These are phyloP conservation scores for Henckelia pumila DNA, from an alignment of 257 asterid species.

Conservation along the genomic window DNA sequence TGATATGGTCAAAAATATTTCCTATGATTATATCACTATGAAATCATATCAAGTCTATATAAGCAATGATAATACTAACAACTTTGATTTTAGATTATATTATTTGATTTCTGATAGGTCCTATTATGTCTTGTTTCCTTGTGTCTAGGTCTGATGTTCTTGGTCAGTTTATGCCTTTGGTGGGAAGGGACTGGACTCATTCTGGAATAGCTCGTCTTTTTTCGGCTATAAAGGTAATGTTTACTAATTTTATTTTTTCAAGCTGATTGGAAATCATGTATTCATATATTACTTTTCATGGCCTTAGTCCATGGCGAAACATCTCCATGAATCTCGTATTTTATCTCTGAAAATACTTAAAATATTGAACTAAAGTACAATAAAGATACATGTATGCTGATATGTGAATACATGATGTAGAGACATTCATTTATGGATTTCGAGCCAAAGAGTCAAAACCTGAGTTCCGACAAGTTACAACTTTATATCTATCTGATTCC, in stretches of 20 bases:
- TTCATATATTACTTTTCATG: conserved; percentile 14
- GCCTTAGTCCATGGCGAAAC: conserved; percentile 12
- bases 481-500: not conserved
- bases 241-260: conserved; percentile 15
- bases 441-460: not conserved
- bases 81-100: not conserved
- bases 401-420: too few relatives aligned
- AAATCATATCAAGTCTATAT: not conserved
- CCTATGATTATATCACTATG: not conserved
- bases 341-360: not conserved
- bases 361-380: not conserved
- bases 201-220: conserved; percentile 96
- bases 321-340: not conserved
- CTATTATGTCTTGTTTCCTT: conserved; percentile 20
- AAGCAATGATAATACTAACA: not conserved
- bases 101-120: not conserved
- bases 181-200: conserved; percentile 99
- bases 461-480: conserved; percentile 1
- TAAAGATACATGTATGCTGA: not conserved
- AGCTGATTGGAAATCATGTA: conserved; percentile 10
- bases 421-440: not conserved
- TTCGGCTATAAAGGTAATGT: conserved; percentile 88
- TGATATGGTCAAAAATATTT: not conserved
- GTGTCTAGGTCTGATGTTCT: conserved; percentile 95
- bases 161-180: conserved; percentile 99